Conservation (phyloP, 78 protist genomes). For the Protostelium mycophagum region DNA sequence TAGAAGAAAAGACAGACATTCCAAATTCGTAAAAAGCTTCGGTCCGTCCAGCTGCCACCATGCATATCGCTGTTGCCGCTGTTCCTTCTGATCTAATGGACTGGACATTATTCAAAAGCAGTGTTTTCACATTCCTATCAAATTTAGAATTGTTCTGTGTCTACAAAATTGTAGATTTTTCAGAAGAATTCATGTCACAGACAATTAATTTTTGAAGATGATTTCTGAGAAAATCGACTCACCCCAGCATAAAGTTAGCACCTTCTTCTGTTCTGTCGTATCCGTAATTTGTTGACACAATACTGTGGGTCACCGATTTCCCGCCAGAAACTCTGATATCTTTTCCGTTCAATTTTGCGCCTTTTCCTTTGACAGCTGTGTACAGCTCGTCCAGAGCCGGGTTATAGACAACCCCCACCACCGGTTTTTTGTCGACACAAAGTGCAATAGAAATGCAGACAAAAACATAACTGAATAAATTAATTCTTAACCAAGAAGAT, state of each 20-base stretch:
- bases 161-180: neutral
- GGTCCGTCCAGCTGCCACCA: slow-evolving; percentile 67
- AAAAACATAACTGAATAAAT: neutral
- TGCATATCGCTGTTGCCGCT: slow-evolving; percentile 59
- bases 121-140: slow-evolving; percentile 34
- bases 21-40: slow-evolving; percentile 68
- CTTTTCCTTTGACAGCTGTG: slow-evolving; percentile 50
- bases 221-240: neutral
- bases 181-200: neutral
- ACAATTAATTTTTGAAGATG: neutral
- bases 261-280: slow-evolving; percentile 42
- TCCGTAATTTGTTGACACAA: slow-evolving; percentile 52
- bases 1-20: slow-evolving; percentile 6
- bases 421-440: slow-evolving; percentile 17
- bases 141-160: neutral
- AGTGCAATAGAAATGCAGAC: slow-evolving; percentile 57
- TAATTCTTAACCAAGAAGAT: neutral
- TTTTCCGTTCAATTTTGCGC: slow-evolving; percentile 56
- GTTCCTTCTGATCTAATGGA: slow-evolving; percentile 58
- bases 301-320: slow-evolving; percentile 20
- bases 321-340: slow-evolving; percentile 9
- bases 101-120: slow-evolving; percentile 52
- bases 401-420: slow-evolving; percentile 45
- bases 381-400: slow-evolving; percentile 59
- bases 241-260: slow-evolving; percentile 49